Evolutionary conservation across 495 filamentous ascomycete genomes (phyloP).

Genomic region (Penicillium alfredii): DNA sequence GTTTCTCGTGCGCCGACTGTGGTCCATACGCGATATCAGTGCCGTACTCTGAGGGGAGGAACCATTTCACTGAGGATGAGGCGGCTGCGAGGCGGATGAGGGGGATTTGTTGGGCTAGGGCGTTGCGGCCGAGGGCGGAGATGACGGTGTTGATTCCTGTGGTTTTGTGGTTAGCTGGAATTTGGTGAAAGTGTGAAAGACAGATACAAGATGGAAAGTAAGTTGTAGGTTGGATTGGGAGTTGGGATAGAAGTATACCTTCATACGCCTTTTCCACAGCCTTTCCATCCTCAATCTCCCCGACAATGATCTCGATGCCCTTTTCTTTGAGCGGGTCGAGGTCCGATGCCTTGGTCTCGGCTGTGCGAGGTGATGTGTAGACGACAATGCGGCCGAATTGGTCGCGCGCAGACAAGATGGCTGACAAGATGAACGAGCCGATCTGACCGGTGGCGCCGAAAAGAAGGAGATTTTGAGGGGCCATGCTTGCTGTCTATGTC

Average conservation of each 20-base stretch:
- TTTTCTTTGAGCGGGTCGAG: conserved; percentile 40
- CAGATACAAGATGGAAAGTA: background rate
- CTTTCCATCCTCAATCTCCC: conserved; percentile 47
- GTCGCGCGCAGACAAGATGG: conserved; percentile 49
- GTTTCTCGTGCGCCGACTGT: conserved; percentile 53
- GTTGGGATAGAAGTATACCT: conserved; percentile 24
- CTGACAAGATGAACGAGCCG: conserved; percentile 55
- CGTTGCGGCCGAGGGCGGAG: conserved; percentile 56
- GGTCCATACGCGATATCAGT: conserved; percentile 66
- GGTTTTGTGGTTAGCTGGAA: conserved; percentile 2
- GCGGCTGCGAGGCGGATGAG: conserved; percentile 54
- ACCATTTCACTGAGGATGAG: conserved; percentile 52
- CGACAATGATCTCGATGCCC: conserved; percentile 53
- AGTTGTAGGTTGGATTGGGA: background rate
- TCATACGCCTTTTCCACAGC: conserved; percentile 50
- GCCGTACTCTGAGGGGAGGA: conserved; percentile 68
- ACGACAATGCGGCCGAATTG: conserved; percentile 52
- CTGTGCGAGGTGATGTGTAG: conserved; percentile 56
- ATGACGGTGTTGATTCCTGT: conserved; percentile 58
- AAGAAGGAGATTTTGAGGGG: conserved; percentile 50
- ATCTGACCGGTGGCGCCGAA: conserved; percentile 68
- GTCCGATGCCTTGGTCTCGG: conserved; percentile 29
- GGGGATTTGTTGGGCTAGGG: conserved; percentile 51
- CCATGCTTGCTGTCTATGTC: conserved; percentile 9
- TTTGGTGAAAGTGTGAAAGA: background rate